Evolutionary conservation across 441 rosid species (phyloP).

Genomic region (Iberis amara): DNA sequence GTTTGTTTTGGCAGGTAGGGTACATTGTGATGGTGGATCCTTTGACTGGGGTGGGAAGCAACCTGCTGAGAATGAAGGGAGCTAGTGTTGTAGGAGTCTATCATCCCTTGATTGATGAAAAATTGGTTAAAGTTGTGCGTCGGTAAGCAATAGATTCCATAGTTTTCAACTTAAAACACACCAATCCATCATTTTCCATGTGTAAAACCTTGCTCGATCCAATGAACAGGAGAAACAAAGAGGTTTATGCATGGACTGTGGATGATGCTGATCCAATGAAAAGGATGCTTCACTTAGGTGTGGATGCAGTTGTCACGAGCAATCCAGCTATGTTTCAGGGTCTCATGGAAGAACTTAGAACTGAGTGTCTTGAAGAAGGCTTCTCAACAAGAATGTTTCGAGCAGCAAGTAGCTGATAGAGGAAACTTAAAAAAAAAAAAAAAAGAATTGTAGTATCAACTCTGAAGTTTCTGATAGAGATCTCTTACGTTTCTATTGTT

Average conservation of each 20-base stretch:
- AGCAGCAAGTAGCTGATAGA: too few species aligned
- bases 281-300: conserved; percentile 54
- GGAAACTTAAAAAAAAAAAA: too few species aligned
- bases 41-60: conserved; percentile 46
- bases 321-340: conserved; percentile 58
- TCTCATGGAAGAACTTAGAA: conserved; percentile 62
- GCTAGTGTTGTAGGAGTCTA: conserved; percentile 72
- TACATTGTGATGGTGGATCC: conserved; percentile 83
- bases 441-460: too few species aligned
- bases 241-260: conserved; percentile 86
- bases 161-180: background rate
- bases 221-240: conserved; percentile 53
- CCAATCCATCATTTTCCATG: background rate
- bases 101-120: conserved; percentile 69
- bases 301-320: conserved; percentile 78
- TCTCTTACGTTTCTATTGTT: too few species aligned
- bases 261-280: conserved; percentile 73
- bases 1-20: conserved; percentile 57
- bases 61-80: conserved; percentile 65
- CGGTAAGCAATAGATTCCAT: conserved; percentile 38
- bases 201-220: conserved; percentile 13
- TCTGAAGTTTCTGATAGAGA: too few species aligned
- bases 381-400: conserved; percentile 44
- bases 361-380: conserved; percentile 74
- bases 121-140: conserved; percentile 47